Evolutionary conservation across 495 filamentous ascomycete genomes (phyloP).

Genomic region (Clohesyomyces aquaticus): DNA sequence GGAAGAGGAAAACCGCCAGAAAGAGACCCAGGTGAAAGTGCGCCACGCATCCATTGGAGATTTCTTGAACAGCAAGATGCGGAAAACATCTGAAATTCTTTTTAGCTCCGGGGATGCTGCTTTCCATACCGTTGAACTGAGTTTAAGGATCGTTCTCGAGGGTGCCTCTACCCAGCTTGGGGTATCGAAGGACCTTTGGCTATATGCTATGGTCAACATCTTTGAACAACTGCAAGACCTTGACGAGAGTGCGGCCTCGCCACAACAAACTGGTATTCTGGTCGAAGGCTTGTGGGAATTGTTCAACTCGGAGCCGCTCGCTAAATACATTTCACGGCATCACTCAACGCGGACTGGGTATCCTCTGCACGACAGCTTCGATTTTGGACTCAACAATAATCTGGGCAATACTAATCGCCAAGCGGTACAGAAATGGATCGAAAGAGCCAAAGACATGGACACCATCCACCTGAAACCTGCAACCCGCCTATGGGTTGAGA

Average conservation of each 20-base stretch:
- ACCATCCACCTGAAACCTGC: constrained; percentile 1
- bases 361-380: not conserved
- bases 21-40: not conserved
- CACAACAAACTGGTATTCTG: not conserved
- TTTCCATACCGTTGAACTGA: not conserved
- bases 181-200: not conserved
- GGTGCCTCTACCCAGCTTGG: not conserved
- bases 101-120: not conserved
- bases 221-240: not conserved
- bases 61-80: constrained; percentile 3
- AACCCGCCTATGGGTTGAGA: constrained; percentile 2
- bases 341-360: not conserved
- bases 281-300: not conserved
- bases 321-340: not conserved
- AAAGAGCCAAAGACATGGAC: not conserved
- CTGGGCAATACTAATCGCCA: not conserved
- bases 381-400: not conserved
- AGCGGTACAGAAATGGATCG: constrained; percentile 7
- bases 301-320: not conserved
- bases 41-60: constrained; percentile 3
- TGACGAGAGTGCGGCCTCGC: not conserved
- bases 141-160: not conserved
- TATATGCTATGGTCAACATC: not conserved
- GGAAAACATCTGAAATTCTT: not conserved
- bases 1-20: not conserved